Base-by-base conservation (phyloP, 2,329 filamentous ascomycete species). In the Fusarium sp. region DNA sequence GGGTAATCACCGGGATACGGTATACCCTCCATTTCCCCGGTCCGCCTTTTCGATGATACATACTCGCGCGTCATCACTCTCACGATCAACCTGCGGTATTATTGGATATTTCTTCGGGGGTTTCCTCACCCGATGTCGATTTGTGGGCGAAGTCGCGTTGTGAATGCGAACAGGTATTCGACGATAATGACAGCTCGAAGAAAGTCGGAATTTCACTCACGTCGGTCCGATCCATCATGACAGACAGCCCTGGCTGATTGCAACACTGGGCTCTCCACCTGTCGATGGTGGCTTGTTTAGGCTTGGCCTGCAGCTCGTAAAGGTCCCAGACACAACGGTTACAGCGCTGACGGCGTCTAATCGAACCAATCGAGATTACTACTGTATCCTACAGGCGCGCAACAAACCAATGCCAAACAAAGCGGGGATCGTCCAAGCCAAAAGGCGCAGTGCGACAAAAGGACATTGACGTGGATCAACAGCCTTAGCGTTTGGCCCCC, bases 381-480 rank as follows among this genome's bases (percentile, higher is more conserved):
- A 49, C 58, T 38, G 21, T 45, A 51, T 60, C 19, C 50, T 45
- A 59, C 72, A 75, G 63, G 56, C 73, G 73, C 73, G 72, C 62
- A 62, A 53, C 47, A 58, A 47, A 54, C 49, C 58, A 67, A 50
- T 70, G 31, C 44, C 54, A 45, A 44, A 49, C 36, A 34, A 39
- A 65, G 63, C 47, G 55, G 52, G 49, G 62, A 61, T 70, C 58
- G 36, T 64, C 67, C 38, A 65, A 22, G 53, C 31, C 54, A 58
- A 65, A 69, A 49, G 67, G 67, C 67, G 67, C 68, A 69, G 67
- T 59, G 38, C 53, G 58, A 76, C 75, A 76, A 77, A 75, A 76
- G 71, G 71, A 72, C 73, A 75, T 76, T 76, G 73, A 69, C 72
- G 68, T 73, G 70, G 73, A 75, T 75, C 70, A 72, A 62, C 65